phyloP scores from a whole-genome alignment of 352 stramenopile genomes.

The Pythium brachiatum region DNA sequence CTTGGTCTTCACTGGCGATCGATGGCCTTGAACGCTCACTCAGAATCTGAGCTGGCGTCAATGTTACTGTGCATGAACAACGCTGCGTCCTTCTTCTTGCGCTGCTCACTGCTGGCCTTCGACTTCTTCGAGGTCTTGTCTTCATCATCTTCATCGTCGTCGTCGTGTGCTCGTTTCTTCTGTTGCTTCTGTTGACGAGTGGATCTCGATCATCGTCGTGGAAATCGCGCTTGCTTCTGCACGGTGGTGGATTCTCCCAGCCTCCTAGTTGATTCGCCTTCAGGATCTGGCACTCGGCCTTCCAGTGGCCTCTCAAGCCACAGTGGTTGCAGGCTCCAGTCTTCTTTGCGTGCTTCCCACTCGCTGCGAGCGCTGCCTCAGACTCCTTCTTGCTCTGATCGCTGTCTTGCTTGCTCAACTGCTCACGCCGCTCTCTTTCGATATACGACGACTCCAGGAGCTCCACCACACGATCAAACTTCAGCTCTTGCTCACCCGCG shows the following conservation, averaged over 20 bases:
- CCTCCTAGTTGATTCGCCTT: not conserved
- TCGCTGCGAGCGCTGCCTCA: slow-evolving; percentile 7
- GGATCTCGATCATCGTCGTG: slow-evolving; percentile 13
- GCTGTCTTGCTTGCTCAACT: slow-evolving; percentile 1
- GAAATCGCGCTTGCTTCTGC: not conserved
- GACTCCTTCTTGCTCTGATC: not conserved
- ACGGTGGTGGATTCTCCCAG: slow-evolving; percentile 9
- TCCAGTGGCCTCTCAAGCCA: not conserved
- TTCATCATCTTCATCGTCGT: slow-evolving; percentile 11
- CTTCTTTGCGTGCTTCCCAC: not conserved
- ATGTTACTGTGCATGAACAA: not conserved
- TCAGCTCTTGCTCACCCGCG: not conserved
- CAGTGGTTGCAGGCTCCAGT: slow-evolving; percentile 4
- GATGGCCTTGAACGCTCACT: slow-evolving; percentile 1
- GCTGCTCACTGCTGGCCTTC: not conserved
- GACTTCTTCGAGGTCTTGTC: slow-evolving; percentile 2
- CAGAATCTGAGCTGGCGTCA: not conserved
- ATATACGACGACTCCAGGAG: slow-evolving; percentile 12
- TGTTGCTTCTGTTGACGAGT: not conserved
- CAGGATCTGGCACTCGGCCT: not conserved
- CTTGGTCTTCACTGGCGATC: slow-evolving; percentile 1
- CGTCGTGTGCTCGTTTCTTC: not conserved
- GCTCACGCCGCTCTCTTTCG: slow-evolving; percentile 1
- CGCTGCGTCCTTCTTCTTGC: not conserved
- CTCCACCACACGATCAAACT: slow-evolving; percentile 2